Base-by-base conservation (phyloP, 441 rosid species). In the Jatropha podagrica region DNA sequence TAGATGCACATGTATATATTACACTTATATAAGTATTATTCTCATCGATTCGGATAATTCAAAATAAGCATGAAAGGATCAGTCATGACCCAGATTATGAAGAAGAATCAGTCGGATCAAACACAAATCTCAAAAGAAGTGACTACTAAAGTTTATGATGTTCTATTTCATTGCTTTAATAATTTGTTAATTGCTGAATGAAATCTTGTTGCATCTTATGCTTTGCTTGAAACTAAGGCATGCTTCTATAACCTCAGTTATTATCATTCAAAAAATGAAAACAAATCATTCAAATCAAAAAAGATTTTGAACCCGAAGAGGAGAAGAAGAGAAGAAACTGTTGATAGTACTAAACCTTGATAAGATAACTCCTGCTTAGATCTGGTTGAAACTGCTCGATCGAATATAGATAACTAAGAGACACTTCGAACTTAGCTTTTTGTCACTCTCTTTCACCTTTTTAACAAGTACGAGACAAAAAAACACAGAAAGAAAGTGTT, bases 301-400 rank as follows among this genome's bases (percentile, higher is more conserved):
- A 76, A 44, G 14, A 59, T 72, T 37, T n/a, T 9, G 37, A 58
- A 59, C 27, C 8, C 17, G 38, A 13, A 51, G 65, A 44, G 38
- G 42, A 74, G 63, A 63, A 20, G 58, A 54, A 73, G 74, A 68
- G 51, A 54, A 67, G 69, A 75, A 52, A 77, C 69, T 79, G 69
- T 74, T 75, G 60, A 74, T 8, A 27, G 64, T 20, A 52, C 62
- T 68, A 72, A 46, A 82, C 83, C 80, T 82, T 78, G 83, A 73
- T 27, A 76, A 74, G 67, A 77, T 80, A 68, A 26, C 46, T 74
- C 67, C 20, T 71, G 79, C 69, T 51, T 77, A 79, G 88, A 91
- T 86, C 87, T 76, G 82, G 64, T 54, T 58, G 54, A 40, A 46
- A 27, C 41, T 32, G 42, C 41, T 23, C 71, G 85, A 79, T 68